Percentiles rank a stretch among this genome's conserved stretches.
Conservation (phyloP, 768 basidiomycete genomes). For the Tubosaeta sp. region DNA sequence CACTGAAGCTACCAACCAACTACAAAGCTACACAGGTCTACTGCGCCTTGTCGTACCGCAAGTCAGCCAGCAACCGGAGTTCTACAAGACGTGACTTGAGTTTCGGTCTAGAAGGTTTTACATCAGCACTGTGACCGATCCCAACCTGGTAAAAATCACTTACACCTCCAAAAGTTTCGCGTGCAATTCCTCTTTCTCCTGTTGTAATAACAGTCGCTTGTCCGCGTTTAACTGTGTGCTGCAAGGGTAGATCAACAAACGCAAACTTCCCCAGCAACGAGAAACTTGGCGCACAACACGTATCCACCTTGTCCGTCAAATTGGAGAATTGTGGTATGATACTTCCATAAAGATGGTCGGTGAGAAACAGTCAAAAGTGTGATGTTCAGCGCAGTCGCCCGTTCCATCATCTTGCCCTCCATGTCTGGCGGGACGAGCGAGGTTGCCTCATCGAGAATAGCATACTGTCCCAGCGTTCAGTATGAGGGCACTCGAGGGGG, state of each 20-base stretch:
- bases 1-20: neutral
- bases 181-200: constrained; percentile 90
- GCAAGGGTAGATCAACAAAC: constrained; percentile 3
- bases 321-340: constrained; percentile 84
- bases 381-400: constrained; percentile 81
- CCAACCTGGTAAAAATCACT: constrained; percentile 29
- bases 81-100: constrained; percentile 72
- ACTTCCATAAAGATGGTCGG: constrained; percentile 90
- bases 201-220: constrained; percentile 83
- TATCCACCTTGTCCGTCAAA: constrained; percentile 95
- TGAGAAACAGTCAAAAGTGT: constrained; percentile 95
- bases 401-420: constrained; percentile 93
- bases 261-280: neutral
- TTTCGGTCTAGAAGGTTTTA: constrained; percentile 55
- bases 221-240: constrained; percentile 90
- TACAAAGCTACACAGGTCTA: neutral
- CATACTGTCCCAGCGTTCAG: constrained; percentile 57
- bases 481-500: neutral
- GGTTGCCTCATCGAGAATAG: constrained; percentile 95
- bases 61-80: constrained; percentile 42
- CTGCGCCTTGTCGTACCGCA: constrained; percentile 6
- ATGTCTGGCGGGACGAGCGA: constrained; percentile 90
- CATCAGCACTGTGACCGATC: neutral
- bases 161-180: constrained; percentile 83
- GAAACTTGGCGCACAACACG: constrained; percentile 66